Conservation (phyloP, 2,329 filamentous ascomycete species). For the Tolypocladium paradoxum region DNA sequence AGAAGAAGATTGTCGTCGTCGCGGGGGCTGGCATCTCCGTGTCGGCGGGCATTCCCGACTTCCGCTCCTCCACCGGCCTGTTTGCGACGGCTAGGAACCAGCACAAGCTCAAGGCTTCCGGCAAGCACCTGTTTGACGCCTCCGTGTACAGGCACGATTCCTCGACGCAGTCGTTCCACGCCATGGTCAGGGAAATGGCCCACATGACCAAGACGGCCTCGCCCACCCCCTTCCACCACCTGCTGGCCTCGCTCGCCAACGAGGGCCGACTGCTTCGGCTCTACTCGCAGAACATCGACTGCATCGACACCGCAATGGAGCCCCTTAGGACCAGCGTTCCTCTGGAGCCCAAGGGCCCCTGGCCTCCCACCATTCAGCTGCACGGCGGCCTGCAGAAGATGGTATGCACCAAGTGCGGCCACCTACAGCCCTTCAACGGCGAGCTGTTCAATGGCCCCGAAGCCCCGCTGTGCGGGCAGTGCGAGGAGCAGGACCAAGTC, state of each 20-base stretch:
- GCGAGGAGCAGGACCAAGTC: slow-evolving; percentile 62
- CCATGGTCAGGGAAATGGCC: slow-evolving; percentile 87
- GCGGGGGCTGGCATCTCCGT: slow-evolving; percentile 96
- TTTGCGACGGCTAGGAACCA: slow-evolving; percentile 78
- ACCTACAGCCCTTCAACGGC: slow-evolving; percentile 65
- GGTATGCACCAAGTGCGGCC: slow-evolving; percentile 88
- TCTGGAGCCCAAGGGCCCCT: slow-evolving; percentile 71
- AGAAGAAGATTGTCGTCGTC: slow-evolving; percentile 94
- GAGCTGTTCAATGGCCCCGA: slow-evolving; percentile 75
- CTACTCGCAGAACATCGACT: slow-evolving; percentile 96
- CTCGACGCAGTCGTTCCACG: slow-evolving; percentile 84
- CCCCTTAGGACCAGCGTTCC: slow-evolving; percentile 75
- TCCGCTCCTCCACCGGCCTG: slow-evolving; percentile 81
- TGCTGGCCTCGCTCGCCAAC: slow-evolving; percentile 79
- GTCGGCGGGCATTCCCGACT: slow-evolving; percentile 92
- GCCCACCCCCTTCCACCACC: slow-evolving; percentile 85
- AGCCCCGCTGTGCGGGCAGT: slow-evolving; percentile 68
- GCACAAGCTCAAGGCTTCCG: slow-evolving; percentile 79
- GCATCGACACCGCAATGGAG: slow-evolving; percentile 74
- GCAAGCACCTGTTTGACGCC: slow-evolving; percentile 93
- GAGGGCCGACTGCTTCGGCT: slow-evolving; percentile 81
- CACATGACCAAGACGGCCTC: slow-evolving; percentile 64
- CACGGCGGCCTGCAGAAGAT: slow-evolving; percentile 92
- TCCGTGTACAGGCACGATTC: slow-evolving; percentile 91
- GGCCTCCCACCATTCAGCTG: slow-evolving; percentile 87